Evolutionary conservation across 768 basidiomycete genomes (phyloP).

Genomic region (Mycena metata): DNA sequence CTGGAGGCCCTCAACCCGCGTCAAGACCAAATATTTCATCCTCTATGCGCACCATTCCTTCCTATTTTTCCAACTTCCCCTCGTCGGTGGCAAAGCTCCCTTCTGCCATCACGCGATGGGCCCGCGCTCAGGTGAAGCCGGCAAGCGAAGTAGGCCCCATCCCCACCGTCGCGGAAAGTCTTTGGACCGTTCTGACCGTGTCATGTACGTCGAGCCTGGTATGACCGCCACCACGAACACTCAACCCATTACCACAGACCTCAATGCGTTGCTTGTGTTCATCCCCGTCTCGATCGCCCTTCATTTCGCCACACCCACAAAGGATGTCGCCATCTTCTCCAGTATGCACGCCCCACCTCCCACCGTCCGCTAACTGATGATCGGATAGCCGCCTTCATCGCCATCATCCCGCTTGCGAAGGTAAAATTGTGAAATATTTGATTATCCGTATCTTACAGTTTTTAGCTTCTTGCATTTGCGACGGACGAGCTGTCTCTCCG

Average conservation of each 20-base stretch:
- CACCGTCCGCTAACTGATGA: conserved; percentile 10
- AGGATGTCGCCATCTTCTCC: conserved; percentile 63
- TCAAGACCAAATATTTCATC: too few relatives aligned
- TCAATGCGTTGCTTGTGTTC: conserved; percentile 15
- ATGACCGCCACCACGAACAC: not conserved
- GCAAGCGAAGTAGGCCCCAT: conserved; percentile 14
- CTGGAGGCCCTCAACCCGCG: too few relatives aligned
- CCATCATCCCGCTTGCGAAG: conserved; percentile 76
- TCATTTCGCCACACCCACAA: conserved; percentile 54
- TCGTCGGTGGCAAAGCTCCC: too few relatives aligned
- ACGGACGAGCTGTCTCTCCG: conserved; percentile 76
- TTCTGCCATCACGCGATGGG: too few relatives aligned
- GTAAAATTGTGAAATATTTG: conserved; percentile 39
- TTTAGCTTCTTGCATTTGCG: conserved; percentile 70
- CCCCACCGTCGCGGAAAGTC: conserved; percentile 10
- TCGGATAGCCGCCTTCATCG: conserved; percentile 63
- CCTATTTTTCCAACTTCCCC: too few relatives aligned
- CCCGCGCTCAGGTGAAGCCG: conserved; percentile 1
- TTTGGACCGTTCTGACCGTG: not conserved
- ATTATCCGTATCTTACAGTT: not conserved
- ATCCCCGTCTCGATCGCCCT: conserved; percentile 45
- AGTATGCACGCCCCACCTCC: conserved; percentile 52
- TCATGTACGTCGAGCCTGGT: conserved; percentile 3
- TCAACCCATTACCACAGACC: not conserved
- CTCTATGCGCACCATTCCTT: too few relatives aligned